Base-by-base conservation (phyloP, 108 stramenopile species). In the Ochromonas danica region DNA sequence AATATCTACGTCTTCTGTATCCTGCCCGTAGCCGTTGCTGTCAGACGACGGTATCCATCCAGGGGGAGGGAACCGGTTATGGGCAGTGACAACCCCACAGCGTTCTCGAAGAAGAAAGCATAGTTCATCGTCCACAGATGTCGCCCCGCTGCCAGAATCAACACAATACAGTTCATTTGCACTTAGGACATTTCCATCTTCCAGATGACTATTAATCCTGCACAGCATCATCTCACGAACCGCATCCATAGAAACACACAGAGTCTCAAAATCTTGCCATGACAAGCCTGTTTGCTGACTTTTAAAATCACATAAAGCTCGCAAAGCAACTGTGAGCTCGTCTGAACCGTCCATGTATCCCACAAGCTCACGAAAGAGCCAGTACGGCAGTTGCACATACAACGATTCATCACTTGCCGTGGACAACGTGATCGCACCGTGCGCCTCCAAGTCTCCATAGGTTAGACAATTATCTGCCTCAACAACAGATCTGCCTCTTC, bases 171-270 rank as follows among this genome's bases (percentile, higher is more conserved):
- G 33, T 17, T 70, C 67, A 70, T 70, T 70, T 10, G 33, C 14
- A 17, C 39, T 40, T 31, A 70, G 10, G 17, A 22, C 22, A 14
- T 10, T 70, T 17, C 33, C 67, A 17, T 70, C 67, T 10, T 31
- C 67, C 22, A 70, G 67, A 22, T 22, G 40, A n/a, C n/a, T n/a
- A n/a, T n/a, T n/a, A n/a, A n/a, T n/a, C 33, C 67, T 70, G 36
- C 17, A 14, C 36, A 70, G 22, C 40, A 70, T 10, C 67, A 70
- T 70, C 40, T 70, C 67, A 22, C 67, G 67, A 70, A 70, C 22
- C 17, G 67, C 67, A 31, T 70, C 67, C 14, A 70, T 22, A 31
- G 36, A 17, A 10, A 22, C 67, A 22, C 22, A 22, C 40, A 70
- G 33, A 17, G 14, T 31, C 40, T 70, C 67, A 22, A 70, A 70